Evolutionary conservation across 768 basidiomycete genomes (phyloP).

Genomic region (Lactifluus rugatus): DNA sequence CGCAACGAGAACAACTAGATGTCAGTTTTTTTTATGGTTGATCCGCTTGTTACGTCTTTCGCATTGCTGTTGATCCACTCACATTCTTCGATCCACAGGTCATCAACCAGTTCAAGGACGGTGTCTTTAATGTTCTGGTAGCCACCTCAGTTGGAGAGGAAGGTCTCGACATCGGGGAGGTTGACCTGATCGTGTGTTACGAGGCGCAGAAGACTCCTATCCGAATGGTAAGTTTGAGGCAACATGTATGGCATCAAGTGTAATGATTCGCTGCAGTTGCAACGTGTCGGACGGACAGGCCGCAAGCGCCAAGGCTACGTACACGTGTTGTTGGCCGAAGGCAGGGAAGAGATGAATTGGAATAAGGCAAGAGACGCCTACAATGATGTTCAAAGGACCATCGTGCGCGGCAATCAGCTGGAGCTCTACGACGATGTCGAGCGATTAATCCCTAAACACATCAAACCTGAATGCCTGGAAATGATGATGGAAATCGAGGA

Average conservation of each 20-base stretch:
- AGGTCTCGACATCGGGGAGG: constrained; percentile 95
- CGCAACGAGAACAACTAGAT: constrained; percentile 85
- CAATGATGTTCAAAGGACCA: constrained; percentile 79
- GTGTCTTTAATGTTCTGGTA: constrained; percentile 85
- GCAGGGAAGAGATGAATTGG: constrained; percentile 85
- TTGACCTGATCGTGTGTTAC: constrained; percentile 93
- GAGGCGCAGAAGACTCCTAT: constrained; percentile 95
- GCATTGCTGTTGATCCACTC: not conserved
- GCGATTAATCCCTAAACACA: constrained; percentile 68
- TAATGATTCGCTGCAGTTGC: constrained; percentile 47
- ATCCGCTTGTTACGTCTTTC: constrained; percentile 1
- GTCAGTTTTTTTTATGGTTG: constrained; percentile 33
- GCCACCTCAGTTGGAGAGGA: constrained; percentile 98
- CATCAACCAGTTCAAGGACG: constrained; percentile 77
- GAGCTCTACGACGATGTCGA: constrained; percentile 92
- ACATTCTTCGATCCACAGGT: constrained; percentile 38
- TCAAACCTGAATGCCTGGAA: constrained; percentile 70
- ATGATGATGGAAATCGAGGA: constrained; percentile 75
- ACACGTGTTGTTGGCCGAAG: constrained; percentile 85
- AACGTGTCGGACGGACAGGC: constrained; percentile 92
- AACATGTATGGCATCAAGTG: not conserved
- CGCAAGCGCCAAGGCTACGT: constrained; percentile 83
- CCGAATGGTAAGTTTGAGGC: constrained; percentile 62
- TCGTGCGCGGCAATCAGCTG: constrained; percentile 74
- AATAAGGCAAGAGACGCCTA: constrained; percentile 81